Conservation (phyloP, 192 early-diverging fungal genomes). For the Spinellus fusiger region DNA sequence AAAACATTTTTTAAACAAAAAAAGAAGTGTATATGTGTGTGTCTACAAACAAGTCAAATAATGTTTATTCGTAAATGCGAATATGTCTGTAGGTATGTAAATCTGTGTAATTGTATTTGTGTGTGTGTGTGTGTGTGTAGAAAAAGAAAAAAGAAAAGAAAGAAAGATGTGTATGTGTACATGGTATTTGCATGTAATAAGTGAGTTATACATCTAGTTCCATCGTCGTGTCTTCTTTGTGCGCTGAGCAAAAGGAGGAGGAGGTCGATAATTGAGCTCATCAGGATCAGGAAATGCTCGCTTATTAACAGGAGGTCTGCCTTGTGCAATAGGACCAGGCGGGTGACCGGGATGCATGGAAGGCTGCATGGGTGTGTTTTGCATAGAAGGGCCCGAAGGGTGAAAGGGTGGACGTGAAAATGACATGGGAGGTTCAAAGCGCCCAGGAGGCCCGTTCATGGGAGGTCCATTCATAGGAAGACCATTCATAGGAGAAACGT, state of each 20-base stretch:
- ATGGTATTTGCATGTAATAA: background rate
- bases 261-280: constrained; percentile 7
- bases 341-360: background rate
- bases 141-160: background rate
- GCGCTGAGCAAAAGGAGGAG: constrained; percentile 8
- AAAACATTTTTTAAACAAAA: background rate
- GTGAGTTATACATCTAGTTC: constrained; percentile 2
- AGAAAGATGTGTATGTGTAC: background rate
- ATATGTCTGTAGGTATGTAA: too few species aligned
- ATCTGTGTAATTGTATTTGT: background rate
- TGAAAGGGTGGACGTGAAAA: constrained; percentile 17
- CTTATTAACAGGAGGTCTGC: background rate
- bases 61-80: background rate
- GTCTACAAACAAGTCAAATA: background rate
- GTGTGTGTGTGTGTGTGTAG: background rate
- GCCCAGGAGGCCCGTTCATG: too few species aligned
- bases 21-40: background rate
- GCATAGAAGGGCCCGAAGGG: constrained; percentile 5
- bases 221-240: constrained; percentile 15
- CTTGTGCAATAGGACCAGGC: background rate
- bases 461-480: constrained; percentile 1
- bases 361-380: constrained; percentile 14
- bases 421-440: too few species aligned
- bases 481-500: constrained; percentile 1
- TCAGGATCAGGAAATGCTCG: background rate